These are phyloP conservation scores for Flaveria bidentis DNA, from an alignment of 129 eudicot species.

Conservation along the genomic window DNA sequence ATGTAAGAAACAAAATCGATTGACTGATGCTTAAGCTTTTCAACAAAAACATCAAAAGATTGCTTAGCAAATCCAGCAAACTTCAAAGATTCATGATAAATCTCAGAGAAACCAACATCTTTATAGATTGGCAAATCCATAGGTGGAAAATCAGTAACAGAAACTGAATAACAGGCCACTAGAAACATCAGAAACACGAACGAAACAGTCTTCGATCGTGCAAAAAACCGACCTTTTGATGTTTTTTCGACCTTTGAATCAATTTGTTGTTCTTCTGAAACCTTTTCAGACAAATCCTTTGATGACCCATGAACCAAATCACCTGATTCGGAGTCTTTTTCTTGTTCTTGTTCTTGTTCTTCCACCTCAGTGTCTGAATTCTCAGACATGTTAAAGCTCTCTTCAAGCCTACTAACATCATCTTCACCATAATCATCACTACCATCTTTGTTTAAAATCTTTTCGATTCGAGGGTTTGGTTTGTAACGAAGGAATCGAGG, in stretches of 20 bases:
- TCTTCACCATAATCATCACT: slow-evolving; percentile 36
- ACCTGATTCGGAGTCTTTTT: slow-evolving; percentile 11
- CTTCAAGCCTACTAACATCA: slow-evolving; percentile 44
- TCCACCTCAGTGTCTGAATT: slow-evolving; percentile 44
- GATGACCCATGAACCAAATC: slow-evolving; percentile 36
- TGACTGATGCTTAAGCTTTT: slow-evolving; percentile 42
- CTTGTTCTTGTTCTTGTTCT: slow-evolving; percentile 31
- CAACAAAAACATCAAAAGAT: slow-evolving; percentile 37
- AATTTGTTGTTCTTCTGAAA: slow-evolving; percentile 20
- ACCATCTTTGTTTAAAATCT: slow-evolving; percentile 38
- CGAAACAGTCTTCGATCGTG: slow-evolving; percentile 40
- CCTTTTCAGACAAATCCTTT: slow-evolving; percentile 35
- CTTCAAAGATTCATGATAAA: slow-evolving; percentile 44
- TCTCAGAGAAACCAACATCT: slow-evolving; percentile 37
- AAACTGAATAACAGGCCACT: slow-evolving; percentile 45
- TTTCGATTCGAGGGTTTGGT: slow-evolving; percentile 64
- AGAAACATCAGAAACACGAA: slow-evolving; percentile 47
- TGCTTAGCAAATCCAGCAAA: slow-evolving; percentile 42
- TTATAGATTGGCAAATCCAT: slow-evolving; percentile 29
- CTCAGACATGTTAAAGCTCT: slow-evolving; percentile 47
- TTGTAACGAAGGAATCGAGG: slow-evolving; percentile 82
- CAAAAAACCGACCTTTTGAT: slow-evolving; percentile 32
- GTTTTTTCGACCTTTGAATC: slow-evolving; percentile 22
- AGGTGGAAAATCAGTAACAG: slow-evolving; percentile 38
- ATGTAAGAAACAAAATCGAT: slow-evolving; percentile 39